Evolutionary conservation across 257 asterid species (phyloP).

Genomic region (Plantago ovata): DNA sequence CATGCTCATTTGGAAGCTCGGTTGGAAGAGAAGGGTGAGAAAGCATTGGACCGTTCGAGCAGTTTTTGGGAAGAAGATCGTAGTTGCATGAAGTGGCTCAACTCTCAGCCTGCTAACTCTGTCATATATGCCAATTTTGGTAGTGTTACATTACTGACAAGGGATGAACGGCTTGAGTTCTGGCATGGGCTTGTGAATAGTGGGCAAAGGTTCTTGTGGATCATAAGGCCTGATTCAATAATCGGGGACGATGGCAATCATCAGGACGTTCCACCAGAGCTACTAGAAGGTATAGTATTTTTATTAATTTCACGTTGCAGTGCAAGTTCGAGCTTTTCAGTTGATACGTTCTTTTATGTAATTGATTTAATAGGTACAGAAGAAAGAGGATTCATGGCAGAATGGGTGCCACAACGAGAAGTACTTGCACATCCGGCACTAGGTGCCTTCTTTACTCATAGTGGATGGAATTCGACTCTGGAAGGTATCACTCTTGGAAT

Average conservation of each 20-base stretch:
- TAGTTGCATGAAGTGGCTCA: constrained; percentile 40
- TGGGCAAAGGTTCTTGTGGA: constrained; percentile 45
- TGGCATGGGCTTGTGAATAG: constrained; percentile 47
- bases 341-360: no score
- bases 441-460: constrained; percentile 9
- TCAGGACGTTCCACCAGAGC: constrained; percentile 15
- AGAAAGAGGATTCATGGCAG: constrained; percentile 3
- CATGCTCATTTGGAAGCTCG: constrained; percentile 24
- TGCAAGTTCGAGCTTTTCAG: no score
- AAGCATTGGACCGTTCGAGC: constrained; percentile 16
- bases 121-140: constrained; percentile 52
- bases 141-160: constrained; percentile 32
- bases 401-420: constrained; percentile 10
- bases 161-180: constrained; percentile 27
- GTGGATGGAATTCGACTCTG: constrained; percentile 9
- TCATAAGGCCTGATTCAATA: constrained; percentile 34
- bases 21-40: background rate
- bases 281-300: background rate
- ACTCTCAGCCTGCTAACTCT: constrained; percentile 31
- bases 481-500: background rate
- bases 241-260: background rate
- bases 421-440: background rate
- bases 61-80: constrained; percentile 48
- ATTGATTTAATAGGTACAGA: constrained; percentile 13
- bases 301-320: no score